Evolutionary conservation across 371 early-diverging fungal species (phyloP).

Genomic region (Mortierella sp.): DNA sequence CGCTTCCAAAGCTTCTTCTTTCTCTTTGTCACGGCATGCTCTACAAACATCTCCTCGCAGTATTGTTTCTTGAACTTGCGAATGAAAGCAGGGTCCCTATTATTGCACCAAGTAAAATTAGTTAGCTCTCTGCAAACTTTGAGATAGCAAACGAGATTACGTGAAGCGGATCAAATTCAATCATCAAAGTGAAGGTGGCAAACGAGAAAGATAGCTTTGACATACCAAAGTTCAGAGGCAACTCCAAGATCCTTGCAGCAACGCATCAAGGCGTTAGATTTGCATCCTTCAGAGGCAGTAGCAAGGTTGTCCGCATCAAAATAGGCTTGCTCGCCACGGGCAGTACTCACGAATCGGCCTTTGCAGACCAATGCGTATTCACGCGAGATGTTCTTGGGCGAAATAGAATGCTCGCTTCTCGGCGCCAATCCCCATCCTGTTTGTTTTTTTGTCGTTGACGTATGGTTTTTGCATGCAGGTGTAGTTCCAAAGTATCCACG

Average conservation of each 20-base stretch:
- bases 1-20: constrained; percentile 90
- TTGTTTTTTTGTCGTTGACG: not conserved
- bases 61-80: constrained; percentile 86
- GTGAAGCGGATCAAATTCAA: not conserved
- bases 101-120: not conserved
- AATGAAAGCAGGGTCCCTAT: constrained; percentile 90
- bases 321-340: constrained; percentile 97
- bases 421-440: constrained; percentile 91
- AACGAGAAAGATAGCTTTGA: not conserved
- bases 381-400: constrained; percentile 83
- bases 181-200: no score
- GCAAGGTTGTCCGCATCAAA: constrained; percentile 82
- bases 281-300: constrained; percentile 94
- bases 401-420: constrained; percentile 90
- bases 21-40: constrained; percentile 77
- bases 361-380: constrained; percentile 93
- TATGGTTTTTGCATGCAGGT: not conserved
- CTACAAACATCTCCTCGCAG: constrained; percentile 84
- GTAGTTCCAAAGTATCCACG: not conserved
- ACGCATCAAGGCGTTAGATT: constrained; percentile 95
- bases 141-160: constrained; percentile 19
- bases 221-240: constrained; percentile 91
- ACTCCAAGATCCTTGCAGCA: constrained; percentile 98
- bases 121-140: not conserved
- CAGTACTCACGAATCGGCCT: constrained; percentile 92